Evolutionary conservation across 768 basidiomycete genomes (phyloP).

Genomic region (Amanita molliuscula): DNA sequence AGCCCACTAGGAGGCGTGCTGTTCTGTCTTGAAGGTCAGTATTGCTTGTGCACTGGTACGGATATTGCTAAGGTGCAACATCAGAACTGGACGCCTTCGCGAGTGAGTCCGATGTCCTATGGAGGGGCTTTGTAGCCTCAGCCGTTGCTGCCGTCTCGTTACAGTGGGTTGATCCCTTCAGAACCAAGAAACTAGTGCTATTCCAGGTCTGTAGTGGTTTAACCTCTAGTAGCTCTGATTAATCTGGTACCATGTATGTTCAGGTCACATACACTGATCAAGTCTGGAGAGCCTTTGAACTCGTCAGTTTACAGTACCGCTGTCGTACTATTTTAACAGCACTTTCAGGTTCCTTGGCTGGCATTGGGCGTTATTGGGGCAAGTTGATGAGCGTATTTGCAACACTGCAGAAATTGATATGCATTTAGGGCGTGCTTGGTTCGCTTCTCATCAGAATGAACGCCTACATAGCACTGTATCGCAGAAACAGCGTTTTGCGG

Average conservation of each 20-base stretch:
- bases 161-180: constrained; percentile 80
- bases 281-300: constrained; percentile 64
- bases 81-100: constrained; percentile 58
- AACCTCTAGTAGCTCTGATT: not conserved
- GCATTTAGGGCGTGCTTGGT: constrained; percentile 49
- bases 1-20: constrained; percentile 80
- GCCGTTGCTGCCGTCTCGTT: constrained; percentile 79
- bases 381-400: constrained; percentile 9
- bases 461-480: constrained; percentile 50
- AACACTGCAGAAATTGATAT: constrained; percentile 4
- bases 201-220: constrained; percentile 41
- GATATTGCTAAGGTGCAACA: not conserved
- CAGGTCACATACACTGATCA: constrained; percentile 50
- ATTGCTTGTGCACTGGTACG: not conserved
- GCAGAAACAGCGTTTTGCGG: constrained; percentile 41
- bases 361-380: constrained; percentile 54
- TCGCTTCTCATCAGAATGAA: constrained; percentile 59
- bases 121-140: constrained; percentile 85
- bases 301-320: constrained; percentile 29
- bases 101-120: constrained; percentile 69
- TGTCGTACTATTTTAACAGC: not conserved
- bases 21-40: constrained; percentile 66
- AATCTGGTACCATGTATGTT: not conserved
- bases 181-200: constrained; percentile 73
- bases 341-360: constrained; percentile 57